Conservation (phyloP, 345 rosid species). For the Populus simonii region DNA sequence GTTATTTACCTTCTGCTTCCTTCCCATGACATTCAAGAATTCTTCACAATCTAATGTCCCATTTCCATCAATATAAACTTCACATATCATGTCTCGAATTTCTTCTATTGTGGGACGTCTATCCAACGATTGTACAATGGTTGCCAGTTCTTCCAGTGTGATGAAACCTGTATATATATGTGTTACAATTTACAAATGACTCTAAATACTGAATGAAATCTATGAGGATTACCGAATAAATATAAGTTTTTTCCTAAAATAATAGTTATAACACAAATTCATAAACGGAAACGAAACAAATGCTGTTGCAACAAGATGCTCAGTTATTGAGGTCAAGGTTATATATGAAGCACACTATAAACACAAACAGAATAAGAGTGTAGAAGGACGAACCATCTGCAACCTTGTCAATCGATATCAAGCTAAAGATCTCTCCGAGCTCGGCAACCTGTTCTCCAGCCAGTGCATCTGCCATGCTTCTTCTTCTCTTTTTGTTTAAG, state of each 20-base stretch:
- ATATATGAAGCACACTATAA: too few relatives aligned
- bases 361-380: neutral
- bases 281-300: too few relatives aligned
- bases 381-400: constrained; percentile 39
- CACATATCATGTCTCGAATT: constrained; percentile 43
- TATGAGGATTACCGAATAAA: too few relatives aligned
- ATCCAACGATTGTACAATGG: constrained; percentile 36
- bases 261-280: too few relatives aligned
- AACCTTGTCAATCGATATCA: constrained; percentile 44
- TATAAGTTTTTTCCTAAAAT: too few relatives aligned
- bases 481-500: too few relatives aligned
- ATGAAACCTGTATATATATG: constrained; percentile 33
- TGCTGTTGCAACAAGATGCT: too few relatives aligned
- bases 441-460: constrained; percentile 49
- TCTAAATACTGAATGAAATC: neutral
- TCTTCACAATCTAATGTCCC: constrained; percentile 38
- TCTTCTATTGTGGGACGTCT: constrained; percentile 46
- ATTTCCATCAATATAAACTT: constrained; percentile 37
- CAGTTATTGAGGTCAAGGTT: too few relatives aligned
- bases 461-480: constrained; percentile 39
- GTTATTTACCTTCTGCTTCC: constrained; percentile 39
- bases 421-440: constrained; percentile 50
- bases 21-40: constrained; percentile 47
- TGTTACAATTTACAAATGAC: neutral
- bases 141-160: constrained; percentile 43